A percentile compares a stretch with the other conserved stretches of the same genome.
Evolutionary conservation across 2,329 filamentous ascomycete genomes (phyloP).

Genomic region (Pseudopithomyces chartarum): DNA sequence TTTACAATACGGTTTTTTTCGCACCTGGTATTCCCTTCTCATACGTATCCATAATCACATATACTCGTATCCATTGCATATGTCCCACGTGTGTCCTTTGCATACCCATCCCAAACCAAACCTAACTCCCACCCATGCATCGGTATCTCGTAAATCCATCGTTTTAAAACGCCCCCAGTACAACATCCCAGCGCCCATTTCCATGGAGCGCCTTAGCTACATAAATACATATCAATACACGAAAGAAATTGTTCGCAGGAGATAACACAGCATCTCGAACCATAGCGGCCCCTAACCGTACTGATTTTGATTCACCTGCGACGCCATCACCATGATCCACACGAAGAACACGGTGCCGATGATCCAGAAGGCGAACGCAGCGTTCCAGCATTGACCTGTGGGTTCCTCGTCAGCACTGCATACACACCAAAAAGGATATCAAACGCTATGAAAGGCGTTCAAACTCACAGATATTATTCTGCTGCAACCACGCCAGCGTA

Average conservation of each 20-base stretch:
- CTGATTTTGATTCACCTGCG: conserved; percentile 57
- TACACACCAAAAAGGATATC: too few relatives aligned
- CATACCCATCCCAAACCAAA: not conserved
- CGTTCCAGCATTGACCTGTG: conserved; percentile 65
- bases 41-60: not conserved
- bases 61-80: not conserved
- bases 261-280: not conserved
- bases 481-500: conserved; percentile 66
- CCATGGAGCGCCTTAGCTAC: not conserved
- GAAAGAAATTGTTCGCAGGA: not conserved
- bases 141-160: conserved; percentile 8
- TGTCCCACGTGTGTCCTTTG: not conserved
- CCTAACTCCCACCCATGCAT: conserved; percentile 1
- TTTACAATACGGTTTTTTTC: too few relatives aligned
- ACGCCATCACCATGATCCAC: conserved; percentile 69
- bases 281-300: conserved; percentile 36
- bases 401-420: conserved; percentile 19
- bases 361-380: conserved; percentile 67
- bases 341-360: conserved; percentile 66
- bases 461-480: conserved; percentile 64
- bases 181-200: not conserved
- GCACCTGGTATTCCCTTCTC: too few relatives aligned
- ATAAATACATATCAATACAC: not conserved
- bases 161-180: not conserved
- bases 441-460: too few relatives aligned